Base-by-base conservation (phyloP, 164 flowering plant genomes). In the Macadamia integrifolia region DNA sequence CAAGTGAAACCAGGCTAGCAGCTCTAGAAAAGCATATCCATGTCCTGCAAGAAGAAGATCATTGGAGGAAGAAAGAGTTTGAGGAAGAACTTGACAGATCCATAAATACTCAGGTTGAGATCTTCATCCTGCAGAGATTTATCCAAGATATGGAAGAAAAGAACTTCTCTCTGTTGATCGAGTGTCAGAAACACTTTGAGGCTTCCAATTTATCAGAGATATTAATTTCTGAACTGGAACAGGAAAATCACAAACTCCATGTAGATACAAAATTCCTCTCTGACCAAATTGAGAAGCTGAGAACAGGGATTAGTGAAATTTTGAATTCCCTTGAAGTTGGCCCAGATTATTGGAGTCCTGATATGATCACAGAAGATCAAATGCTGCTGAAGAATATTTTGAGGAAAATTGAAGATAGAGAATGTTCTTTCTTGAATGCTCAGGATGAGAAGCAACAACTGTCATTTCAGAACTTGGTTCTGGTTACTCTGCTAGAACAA, bases 31-130 rank as follows among this genome's bases (percentile, higher is more conserved):
- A 73, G 62, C 78, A 80, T 67, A 77, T 95, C 50, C 66, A 68
- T 67, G 65, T 75, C 35, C 79, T 94, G 67, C 85, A 77, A 62
- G 92, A 87, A 77, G 88, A 87, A 75, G 73, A 77, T 48, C 76
- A 55, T 44, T 35, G 67, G 72, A 82, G 81, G 69, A 86, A 78
- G 76, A 80, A 80, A 61, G 89, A 85, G 58, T 79, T 81, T 70
- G 96, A 87, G 76, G 89, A 88, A 63, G 88, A 86, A 72, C 77
- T 85, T 29, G 90, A 89, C 40, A 83, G 77, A 58, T 82, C 89
- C 60, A 77, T 89, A 14, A 85, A 80, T 71, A 83, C 40, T 31
- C 88, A 94, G 76, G 73, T 84, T 42, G 97, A 94, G 75, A 83
- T 84, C 66, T 80, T 80, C 67, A 80, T 92, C 67, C 74, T 88